phyloP scores from a whole-genome alignment of 495 filamentous ascomycete species.

The Amphirosellinia nigrospora region DNA sequence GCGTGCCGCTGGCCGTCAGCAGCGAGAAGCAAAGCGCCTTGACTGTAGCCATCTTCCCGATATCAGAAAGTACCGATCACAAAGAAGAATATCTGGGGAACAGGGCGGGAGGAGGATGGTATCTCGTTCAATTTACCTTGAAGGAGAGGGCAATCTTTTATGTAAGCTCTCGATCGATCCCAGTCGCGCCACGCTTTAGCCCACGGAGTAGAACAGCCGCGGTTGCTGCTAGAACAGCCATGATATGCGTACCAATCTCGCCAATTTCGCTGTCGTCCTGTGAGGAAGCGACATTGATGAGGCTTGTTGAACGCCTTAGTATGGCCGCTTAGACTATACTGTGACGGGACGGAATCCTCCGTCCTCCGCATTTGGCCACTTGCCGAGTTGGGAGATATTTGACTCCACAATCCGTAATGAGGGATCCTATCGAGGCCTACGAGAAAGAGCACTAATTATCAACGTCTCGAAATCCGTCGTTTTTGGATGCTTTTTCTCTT shows the following conservation, averaged over 20 bases:
- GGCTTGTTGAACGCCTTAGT: not conserved
- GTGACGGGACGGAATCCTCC: conserved; percentile 13
- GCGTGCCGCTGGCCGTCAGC: conserved; percentile 2
- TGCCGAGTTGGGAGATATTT: conserved; percentile 6
- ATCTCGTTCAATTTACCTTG: not conserved
- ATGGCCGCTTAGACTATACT: not conserved
- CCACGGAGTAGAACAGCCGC: not conserved
- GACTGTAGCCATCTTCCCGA: conserved; percentile 8
- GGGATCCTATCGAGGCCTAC: not conserved
- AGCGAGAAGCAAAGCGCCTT: conserved; percentile 10
- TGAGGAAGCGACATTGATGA: conserved; percentile 12
- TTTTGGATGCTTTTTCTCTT: not conserved
- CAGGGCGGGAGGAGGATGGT: not conserved
- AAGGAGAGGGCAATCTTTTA: not conserved
- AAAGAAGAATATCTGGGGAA: not conserved
- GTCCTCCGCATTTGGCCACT: conserved; percentile 5
- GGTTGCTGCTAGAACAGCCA: not conserved
- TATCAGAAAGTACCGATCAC: not conserved
- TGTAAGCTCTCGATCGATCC: not conserved
- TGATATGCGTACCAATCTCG: not conserved
- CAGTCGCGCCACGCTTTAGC: not conserved
- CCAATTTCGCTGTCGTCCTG: not conserved
- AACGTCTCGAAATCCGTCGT: not conserved
- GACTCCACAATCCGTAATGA: not conserved
- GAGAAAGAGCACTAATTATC: not conserved